Evolutionary conservation across 345 rosid species (phyloP).

Genomic region (Trapa incisa): DNA sequence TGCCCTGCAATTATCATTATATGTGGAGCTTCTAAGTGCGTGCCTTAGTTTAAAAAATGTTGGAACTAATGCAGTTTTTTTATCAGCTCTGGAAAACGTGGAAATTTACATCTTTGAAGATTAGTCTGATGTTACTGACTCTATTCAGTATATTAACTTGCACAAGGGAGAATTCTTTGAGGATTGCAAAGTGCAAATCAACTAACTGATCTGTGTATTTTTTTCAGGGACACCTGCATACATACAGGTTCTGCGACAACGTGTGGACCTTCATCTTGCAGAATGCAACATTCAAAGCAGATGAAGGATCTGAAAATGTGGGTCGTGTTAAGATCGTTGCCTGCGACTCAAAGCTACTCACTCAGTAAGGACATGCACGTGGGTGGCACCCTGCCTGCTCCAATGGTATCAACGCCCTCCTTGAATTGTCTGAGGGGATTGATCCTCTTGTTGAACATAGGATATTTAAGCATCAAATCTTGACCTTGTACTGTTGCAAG

Average conservation of each 20-base stretch:
- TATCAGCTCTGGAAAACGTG: not conserved
- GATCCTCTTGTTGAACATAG: not conserved
- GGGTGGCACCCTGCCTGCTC: conserved; percentile 1
- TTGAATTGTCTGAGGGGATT: not conserved
- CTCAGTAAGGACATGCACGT: conserved; percentile 29
- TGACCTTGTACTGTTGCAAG: not conserved
- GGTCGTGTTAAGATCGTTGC: conserved; percentile 89
- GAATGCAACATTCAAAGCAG: conserved; percentile 52
- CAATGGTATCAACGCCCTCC: not conserved
- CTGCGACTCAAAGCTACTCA: conserved; percentile 89
- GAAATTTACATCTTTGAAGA: not conserved
- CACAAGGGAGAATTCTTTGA: not conserved
- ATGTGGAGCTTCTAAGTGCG: not conserved
- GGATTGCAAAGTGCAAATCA: not conserved
- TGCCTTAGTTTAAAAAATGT: too few relatives aligned
- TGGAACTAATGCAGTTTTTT: not conserved
- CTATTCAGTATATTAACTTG: not conserved
- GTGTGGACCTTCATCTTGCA: conserved; percentile 99
- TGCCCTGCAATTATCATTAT: not conserved
- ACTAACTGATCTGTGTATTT: not conserved
- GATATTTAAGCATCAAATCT: not conserved
- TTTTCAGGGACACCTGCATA: conserved; percentile 91
- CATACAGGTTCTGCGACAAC: conserved; percentile 97
- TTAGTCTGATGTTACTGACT: not conserved
- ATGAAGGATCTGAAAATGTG: conserved; percentile 52